These are phyloP conservation scores for Vishniacozyma victoriae DNA, from an alignment of 768 basidiomycete species.

Conservation along the genomic window DNA sequence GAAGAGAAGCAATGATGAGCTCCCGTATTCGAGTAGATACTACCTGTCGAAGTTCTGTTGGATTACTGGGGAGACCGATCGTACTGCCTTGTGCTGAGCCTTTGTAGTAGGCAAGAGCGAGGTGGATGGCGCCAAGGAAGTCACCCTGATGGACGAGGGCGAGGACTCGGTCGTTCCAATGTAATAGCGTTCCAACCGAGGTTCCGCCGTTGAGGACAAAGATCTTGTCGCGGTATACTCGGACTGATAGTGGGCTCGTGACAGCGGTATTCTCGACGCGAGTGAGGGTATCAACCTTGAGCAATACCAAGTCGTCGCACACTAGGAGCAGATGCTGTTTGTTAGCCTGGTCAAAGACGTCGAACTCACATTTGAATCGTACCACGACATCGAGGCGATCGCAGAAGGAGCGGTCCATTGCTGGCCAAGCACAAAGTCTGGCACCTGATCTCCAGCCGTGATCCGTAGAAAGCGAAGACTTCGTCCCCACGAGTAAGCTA, in stretches of 20 bases:
- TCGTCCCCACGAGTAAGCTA: slow-evolving; percentile 82
- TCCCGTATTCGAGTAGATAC: slow-evolving; percentile 72
- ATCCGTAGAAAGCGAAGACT: slow-evolving; percentile 62
- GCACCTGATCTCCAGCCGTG: slow-evolving; percentile 23
- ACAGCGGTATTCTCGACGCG: slow-evolving; percentile 1
- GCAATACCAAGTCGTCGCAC: slow-evolving; percentile 57
- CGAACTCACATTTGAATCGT: slow-evolving; percentile 72
- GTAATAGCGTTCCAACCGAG: slow-evolving; percentile 71
- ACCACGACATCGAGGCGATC: slow-evolving; percentile 76
- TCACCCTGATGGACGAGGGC: slow-evolving; percentile 75
- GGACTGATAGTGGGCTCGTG: slow-evolving; percentile 64
- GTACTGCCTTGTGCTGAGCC: slow-evolving; percentile 71
- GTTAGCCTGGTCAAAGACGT: background rate
- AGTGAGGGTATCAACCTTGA: slow-evolving; percentile 55
- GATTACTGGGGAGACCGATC: slow-evolving; percentile 70
- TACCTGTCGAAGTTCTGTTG: slow-evolving; percentile 58
- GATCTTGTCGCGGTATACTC: slow-evolving; percentile 81
- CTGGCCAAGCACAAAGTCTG: slow-evolving; percentile 60
- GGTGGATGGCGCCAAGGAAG: slow-evolving; percentile 82
- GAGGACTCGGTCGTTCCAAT: slow-evolving; percentile 92
- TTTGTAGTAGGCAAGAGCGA: slow-evolving; percentile 73
- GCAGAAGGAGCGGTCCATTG: slow-evolving; percentile 60
- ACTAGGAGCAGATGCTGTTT: slow-evolving; percentile 61
- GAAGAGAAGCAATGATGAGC: slow-evolving; percentile 78
- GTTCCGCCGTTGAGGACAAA: slow-evolving; percentile 62